Evolutionary conservation across 2,329 filamentous ascomycete genomes (phyloP), one percentile per base, ranked within the genome.

Genomic region (Hypoxylon sp.): DNA sequence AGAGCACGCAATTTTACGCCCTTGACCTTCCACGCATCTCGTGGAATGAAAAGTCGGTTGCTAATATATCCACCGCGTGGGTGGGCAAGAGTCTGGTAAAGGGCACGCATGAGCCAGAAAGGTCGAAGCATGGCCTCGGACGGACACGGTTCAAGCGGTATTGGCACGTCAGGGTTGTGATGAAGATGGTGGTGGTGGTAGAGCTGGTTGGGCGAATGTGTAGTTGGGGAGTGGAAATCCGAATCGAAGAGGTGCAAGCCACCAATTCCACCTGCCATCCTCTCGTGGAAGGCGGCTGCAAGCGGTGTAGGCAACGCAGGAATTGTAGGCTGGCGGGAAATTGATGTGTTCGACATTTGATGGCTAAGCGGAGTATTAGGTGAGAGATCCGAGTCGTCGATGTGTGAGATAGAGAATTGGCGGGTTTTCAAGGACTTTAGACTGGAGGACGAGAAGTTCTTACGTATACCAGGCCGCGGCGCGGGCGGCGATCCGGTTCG

Each of bases 51-150:
- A 0, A 99, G 85, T 73, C 94, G 94, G 21, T 90, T 95, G 56
- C 94, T 97, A 19, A 99, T 76, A 76, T 97, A 99, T 14, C 94
- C 96, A 37, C 96, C 96, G 23, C 93, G 89, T 2, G 95, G 93
- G 74, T 99, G 95, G 16, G 90, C 91, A 46, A 99, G 88, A 0
- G 94, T 97, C 77, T 97, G 93, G 76, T 96, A 97, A 25, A 99
- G 85, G 67, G 92, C 94, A 58, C 96, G 90, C 93, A 99, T 97
- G 46, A 99, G 84, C 96, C 96, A 99, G 78, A 97, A 99, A 1
- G 96, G 96, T 19, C 96, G 90, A n/a, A 98, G 84, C 73, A 97
- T 85, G 64, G 91, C 90, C 41, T 96, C 93, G 34, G 91, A 92
- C 0, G 96, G 96, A 76, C 96, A 99, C 2, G 96, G 92, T 75